Evolutionary conservation across 495 filamentous ascomycete genomes (phyloP), one percentile per base, ranked within the genome.

Genomic region (Aspergillus sclerotiicarbonarius): DNA sequence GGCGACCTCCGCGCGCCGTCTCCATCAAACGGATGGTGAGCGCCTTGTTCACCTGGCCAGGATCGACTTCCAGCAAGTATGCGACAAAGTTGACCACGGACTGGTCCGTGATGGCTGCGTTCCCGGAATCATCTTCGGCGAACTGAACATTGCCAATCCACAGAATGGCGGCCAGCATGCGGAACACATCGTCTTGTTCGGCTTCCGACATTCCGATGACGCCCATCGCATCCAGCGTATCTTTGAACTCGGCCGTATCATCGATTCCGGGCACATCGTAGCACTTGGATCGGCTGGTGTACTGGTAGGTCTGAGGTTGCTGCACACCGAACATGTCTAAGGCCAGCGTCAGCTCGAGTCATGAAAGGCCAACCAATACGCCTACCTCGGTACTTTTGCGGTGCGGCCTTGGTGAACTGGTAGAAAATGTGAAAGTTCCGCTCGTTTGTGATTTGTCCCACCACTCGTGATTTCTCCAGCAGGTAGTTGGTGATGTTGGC

Each of bases 371-470:
- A 70, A 63, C 51, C 18, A 35, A 12, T n/a, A 9, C 13, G 35
- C 47, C 47, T 75, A 85, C 83, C 82, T 69, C 92, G 80, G 71
- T 97, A 95, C 46, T 88, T 86, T 64, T 88, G 82, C 9, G 91
- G 88, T 13, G 94, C 95, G 0, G 89, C 92, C 70, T 99, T 99
- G 19, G 95, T 88, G 72, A 96, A 96, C 70, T 99, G 95, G 72
- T 99, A 99, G 71, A 99, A 98, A 64, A 99, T 98, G 72, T 99
- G 95, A 75, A 99, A 99, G 71, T 96, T 98, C 61, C 95, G 84
- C 80, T 99, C 95, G 61, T 98, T 93, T 56, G 73, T 81, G 61
- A 97, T 98, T 76, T 98, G 95, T 7, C 93, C 92, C 2, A 98
- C 94, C 1, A 99, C 95, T 75, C 95, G 81, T 19, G 89, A 86